Base-by-base conservation (phyloP, 352 stramenopile genomes). In the Albugo laibachii region DNA sequence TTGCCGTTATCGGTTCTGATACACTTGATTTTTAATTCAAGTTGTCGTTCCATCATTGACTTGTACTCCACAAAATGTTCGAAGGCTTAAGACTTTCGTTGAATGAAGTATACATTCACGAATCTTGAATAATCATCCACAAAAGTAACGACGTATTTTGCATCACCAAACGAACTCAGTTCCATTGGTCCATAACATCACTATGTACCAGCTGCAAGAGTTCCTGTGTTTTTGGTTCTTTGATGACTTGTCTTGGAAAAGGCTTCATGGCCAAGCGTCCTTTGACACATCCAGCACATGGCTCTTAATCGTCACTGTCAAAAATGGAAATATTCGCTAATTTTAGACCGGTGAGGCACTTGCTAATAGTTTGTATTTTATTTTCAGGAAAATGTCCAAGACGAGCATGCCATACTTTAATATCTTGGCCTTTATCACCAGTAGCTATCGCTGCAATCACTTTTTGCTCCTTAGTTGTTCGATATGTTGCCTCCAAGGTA, bases 101-200 rank as follows among this genome's bases (percentile, higher is more conserved):
- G 44, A 12, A 56, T 20, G 36, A 60, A 45, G 18, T 48, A 49
- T 13, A 52, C 21, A 31, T 8, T 21, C 0, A 43, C 24, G 24
- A 20, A 35, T 1, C 54, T 24, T 11, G 44, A 53, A 42, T 42
- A 60, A 34, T 56, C 54, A 15, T 56, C 54, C 0, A 51, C 34
- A 20, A 60, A 60, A 2, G 15, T 41, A 1, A 56, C 36, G 2
- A 41, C n/a, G n/a, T 60, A 60, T 20, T n/a, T n/a, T n/a, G n/a
- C n/a, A n/a, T n/a, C n/a, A n/a, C n/a, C n/a, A n/a, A 5, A 13
- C 47, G 15, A 34, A 36, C 24, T 43, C 13, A 16, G 27, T 10
- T 16, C 35, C 36, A 10, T 31, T 13, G 18, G 21, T n/a, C 20
- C 11, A 10, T 18, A 8, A 16, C 45, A 16, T 41, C 36, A 41